Evolutionary conservation across 371 early-diverging fungal genomes (phyloP).

Genomic region (Cladochytrium tenue): DNA sequence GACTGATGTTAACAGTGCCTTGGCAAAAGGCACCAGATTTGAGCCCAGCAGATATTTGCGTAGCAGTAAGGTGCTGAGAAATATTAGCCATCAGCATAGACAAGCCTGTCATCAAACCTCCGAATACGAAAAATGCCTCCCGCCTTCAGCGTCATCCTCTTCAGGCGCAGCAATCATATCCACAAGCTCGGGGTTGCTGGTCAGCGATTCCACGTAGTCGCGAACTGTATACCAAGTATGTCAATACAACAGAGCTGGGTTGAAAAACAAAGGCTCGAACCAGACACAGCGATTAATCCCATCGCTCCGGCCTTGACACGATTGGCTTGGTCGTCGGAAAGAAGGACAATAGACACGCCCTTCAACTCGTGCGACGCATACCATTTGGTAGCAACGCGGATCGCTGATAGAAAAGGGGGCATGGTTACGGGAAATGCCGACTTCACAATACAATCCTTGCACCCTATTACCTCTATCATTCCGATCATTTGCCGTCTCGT

Average conservation of each 20-base stretch:
- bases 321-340: slow-evolving; percentile 89
- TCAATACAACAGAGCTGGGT: slow-evolving; percentile 18
- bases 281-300: slow-evolving; percentile 64
- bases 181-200: slow-evolving; percentile 71
- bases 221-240: slow-evolving; percentile 44
- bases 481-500: slow-evolving; percentile 88
- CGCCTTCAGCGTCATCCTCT: slow-evolving; percentile 53
- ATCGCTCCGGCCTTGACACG: slow-evolving; percentile 68
- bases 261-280: slow-evolving; percentile 27
- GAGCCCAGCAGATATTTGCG: slow-evolving; percentile 81
- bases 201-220: slow-evolving; percentile 53
- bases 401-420: slow-evolving; percentile 56
- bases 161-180: slow-evolving; percentile 80
- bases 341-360: slow-evolving; percentile 56
- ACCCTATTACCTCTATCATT: slow-evolving; percentile 87
- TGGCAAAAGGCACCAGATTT: slow-evolving; percentile 77
- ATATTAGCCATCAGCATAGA: background rate
- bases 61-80: slow-evolving; percentile 63
- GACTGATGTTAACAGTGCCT: slow-evolving; percentile 78
- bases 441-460: no score
- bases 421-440: no score
- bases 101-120: slow-evolving; percentile 26
- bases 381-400: slow-evolving; percentile 84
- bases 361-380: slow-evolving; percentile 69
- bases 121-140: slow-evolving; percentile 39